Conservation (phyloP, 768 basidiomycete genomes). For the Leccinum sublutescens region DNA sequence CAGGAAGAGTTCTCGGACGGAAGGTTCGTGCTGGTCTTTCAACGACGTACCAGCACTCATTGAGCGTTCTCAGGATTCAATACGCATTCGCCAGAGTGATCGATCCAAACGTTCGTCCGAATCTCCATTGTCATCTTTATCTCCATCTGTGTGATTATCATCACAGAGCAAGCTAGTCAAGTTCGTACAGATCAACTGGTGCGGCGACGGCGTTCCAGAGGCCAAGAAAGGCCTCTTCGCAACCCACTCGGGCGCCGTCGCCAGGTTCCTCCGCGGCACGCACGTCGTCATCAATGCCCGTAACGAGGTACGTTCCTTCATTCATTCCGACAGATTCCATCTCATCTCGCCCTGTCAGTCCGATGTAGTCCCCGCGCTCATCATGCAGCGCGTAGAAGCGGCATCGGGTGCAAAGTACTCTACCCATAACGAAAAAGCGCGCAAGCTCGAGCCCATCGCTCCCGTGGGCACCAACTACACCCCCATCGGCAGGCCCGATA, state of each 20-base stretch:
- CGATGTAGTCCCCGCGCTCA: constrained; percentile 76
- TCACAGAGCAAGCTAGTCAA: constrained; percentile 77
- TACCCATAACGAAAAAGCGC: constrained; percentile 71
- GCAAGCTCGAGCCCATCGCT: constrained; percentile 74
- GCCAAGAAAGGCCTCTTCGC: constrained; percentile 91
- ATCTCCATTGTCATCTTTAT: not conserved
- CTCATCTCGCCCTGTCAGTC: constrained; percentile 39
- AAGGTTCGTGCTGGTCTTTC: constrained; percentile 46
- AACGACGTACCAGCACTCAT: constrained; percentile 2
- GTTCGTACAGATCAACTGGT: constrained; percentile 97
- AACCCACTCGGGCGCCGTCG: constrained; percentile 78
- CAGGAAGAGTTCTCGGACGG: constrained; percentile 96
- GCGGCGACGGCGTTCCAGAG: constrained; percentile 94
- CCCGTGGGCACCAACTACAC: constrained; percentile 77
- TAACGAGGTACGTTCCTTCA: constrained; percentile 60
- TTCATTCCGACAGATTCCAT: not conserved
- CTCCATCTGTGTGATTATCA: not conserved
- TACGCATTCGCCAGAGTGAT: constrained; percentile 86
- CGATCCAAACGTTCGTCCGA: constrained; percentile 71
- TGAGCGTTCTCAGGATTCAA: constrained; percentile 63
- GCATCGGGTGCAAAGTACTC: constrained; percentile 92
- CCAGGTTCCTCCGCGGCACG: constrained; percentile 74
- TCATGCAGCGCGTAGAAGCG: constrained; percentile 85
- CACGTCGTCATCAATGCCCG: constrained; percentile 87
- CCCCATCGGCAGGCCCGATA: constrained; percentile 74